Conservation (phyloP, 2,329 filamentous ascomycete species). For the Paecilomyces sp. region DNA sequence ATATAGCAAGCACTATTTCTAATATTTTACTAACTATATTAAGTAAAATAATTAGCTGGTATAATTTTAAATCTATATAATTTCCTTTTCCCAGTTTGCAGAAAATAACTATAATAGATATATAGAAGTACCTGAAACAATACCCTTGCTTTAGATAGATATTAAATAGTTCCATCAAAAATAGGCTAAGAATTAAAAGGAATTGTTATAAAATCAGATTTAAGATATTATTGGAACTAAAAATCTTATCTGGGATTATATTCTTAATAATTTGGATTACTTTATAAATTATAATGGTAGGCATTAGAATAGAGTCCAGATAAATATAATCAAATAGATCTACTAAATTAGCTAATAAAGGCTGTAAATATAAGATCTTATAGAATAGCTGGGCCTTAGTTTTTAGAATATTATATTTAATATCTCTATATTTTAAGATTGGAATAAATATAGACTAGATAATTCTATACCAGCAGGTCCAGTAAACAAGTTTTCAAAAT, state of each 20-base stretch:
- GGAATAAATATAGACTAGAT: too few species aligned
- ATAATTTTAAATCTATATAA: too few species aligned
- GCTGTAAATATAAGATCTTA: too few species aligned
- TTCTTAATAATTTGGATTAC: constrained; percentile 2
- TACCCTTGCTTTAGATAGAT: background rate
- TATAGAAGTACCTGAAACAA: background rate
- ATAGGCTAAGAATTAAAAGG: background rate
- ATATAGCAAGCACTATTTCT: background rate
- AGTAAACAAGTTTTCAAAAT: too few species aligned
- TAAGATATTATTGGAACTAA: background rate
- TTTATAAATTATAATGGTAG: constrained; percentile 3
- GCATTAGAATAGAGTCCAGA: background rate
- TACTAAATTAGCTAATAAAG: too few species aligned
- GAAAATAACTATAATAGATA: background rate
- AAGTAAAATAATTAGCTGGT: too few species aligned
- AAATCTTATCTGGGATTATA: background rate
- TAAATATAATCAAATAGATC: background rate
- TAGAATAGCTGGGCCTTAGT: too few species aligned
- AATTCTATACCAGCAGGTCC: too few species aligned
- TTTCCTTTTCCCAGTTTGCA: background rate
- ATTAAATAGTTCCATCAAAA: background rate
- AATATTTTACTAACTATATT: too few species aligned
- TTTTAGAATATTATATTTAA: too few species aligned
- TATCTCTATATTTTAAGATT: too few species aligned
- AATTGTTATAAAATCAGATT: background rate